Percentiles rank a stretch among this genome's conserved stretches.
Evolutionary conservation across 2,329 filamentous ascomycete genomes (phyloP).

Genomic region (Catunica adiposa): DNA sequence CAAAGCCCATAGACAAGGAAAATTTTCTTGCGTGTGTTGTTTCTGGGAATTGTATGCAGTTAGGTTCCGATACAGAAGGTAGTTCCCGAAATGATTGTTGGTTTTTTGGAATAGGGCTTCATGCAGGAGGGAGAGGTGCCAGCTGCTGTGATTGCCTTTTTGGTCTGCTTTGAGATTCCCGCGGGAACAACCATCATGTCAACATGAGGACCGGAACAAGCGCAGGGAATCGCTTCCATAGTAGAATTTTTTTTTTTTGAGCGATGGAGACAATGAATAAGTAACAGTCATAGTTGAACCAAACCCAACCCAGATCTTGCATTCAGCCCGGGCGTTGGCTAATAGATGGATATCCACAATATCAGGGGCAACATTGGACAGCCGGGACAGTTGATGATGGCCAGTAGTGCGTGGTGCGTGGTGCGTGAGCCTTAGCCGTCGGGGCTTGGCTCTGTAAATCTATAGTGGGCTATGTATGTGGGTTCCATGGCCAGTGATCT

Average conservation of each 20-base stretch:
- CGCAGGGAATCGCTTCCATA: not conserved
- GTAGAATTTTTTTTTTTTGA: not conserved
- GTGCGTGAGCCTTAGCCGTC: not conserved
- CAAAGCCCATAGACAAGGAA: not conserved
- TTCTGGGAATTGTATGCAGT: too few species aligned
- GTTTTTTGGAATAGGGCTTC: too few species aligned
- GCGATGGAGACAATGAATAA: not conserved
- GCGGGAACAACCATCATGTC: too few species aligned
- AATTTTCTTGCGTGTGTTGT: too few species aligned
- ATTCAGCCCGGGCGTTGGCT: not conserved
- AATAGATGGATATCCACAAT: not conserved
- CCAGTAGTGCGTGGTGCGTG: too few species aligned
- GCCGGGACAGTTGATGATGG: not conserved
- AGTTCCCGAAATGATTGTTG: too few species aligned
- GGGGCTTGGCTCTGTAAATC: not conserved
- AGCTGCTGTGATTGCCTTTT: too few species aligned
- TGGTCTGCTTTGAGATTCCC: too few species aligned
- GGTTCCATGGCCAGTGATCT: not conserved
- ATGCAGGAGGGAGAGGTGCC: too few species aligned
- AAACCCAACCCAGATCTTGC: not conserved
- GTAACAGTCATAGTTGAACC: not conserved
- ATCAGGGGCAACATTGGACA: not conserved
- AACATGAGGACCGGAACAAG: too few species aligned
- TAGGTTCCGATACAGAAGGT: too few species aligned
- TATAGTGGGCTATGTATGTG: not conserved